phyloP scores from a whole-genome alignment of 768 basidiomycete species.

The Pleurotus tuoliensis region DNA sequence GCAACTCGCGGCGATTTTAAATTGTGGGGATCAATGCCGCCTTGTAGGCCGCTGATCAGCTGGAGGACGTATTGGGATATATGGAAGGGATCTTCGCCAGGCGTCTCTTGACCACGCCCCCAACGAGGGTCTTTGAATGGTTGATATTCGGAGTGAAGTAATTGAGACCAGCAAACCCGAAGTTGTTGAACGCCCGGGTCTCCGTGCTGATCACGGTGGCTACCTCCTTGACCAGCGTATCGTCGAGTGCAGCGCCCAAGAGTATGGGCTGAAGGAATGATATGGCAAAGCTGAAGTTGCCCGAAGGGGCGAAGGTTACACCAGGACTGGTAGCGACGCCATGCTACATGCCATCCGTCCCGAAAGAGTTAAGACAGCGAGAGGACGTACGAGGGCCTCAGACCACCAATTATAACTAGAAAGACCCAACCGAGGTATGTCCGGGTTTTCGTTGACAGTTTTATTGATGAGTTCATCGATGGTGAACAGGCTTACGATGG shows the following conservation, averaged over 20 bases:
- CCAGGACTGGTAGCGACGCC: slow-evolving; percentile 53
- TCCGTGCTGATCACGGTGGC: slow-evolving; percentile 53
- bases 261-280: slow-evolving; percentile 57
- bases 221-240: slow-evolving; percentile 43
- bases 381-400: slow-evolving; percentile 43
- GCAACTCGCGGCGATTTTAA: slow-evolving; percentile 53
- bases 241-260: slow-evolving; percentile 54
- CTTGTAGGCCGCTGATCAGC: slow-evolving; percentile 52
- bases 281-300: slow-evolving; percentile 53
- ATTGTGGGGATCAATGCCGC: slow-evolving; percentile 53
- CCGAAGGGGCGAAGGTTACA: slow-evolving; percentile 43
- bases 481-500: slow-evolving; percentile 46
- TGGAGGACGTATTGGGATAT: slow-evolving; percentile 49
- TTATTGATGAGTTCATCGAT: slow-evolving; percentile 48
- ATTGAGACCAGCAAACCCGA: slow-evolving; percentile 47
- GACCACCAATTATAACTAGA: slow-evolving; percentile 61
- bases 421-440: slow-evolving; percentile 52
- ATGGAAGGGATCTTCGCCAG: slow-evolving; percentile 57
- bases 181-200: slow-evolving; percentile 56
- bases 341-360: slow-evolving; percentile 29
- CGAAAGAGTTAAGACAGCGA: neutral
- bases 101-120: slow-evolving; percentile 61
- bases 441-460: slow-evolving; percentile 45
- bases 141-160: slow-evolving; percentile 58
- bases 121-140: slow-evolving; percentile 61